Percentiles rank a stretch among this genome's conserved stretches.
Evolutionary conservation across 2,329 filamentous ascomycete species (phyloP).

Genomic region (Tolypocladium pustulatum): DNA sequence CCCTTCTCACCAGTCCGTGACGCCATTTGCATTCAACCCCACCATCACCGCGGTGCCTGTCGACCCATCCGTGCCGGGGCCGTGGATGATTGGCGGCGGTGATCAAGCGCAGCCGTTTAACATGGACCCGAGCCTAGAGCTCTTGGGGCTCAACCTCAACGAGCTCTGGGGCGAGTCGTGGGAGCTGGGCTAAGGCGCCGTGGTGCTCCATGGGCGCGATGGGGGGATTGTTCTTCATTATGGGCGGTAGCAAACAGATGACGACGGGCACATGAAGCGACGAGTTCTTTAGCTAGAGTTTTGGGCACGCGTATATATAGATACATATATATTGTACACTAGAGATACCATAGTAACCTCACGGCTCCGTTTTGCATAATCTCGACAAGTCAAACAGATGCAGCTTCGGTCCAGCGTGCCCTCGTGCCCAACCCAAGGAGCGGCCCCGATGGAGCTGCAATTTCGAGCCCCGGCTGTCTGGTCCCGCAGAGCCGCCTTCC

Average conservation of each 20-base stretch:
- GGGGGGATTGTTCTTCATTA: not conserved
- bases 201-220: not conserved
- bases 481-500: too few relatives aligned
- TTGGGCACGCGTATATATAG: slow-evolving; percentile 2
- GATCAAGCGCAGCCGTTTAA: slow-evolving; percentile 30
- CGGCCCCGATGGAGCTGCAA: too few relatives aligned
- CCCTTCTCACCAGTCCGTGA: slow-evolving; percentile 24
- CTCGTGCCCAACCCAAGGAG: too few relatives aligned
- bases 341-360: slow-evolving; percentile 7
- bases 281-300: slow-evolving; percentile 1
- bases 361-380: slow-evolving; percentile 1
- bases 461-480: too few relatives aligned
- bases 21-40: slow-evolving; percentile 28
- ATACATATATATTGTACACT: too few relatives aligned
- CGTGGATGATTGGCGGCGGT: slow-evolving; percentile 21
- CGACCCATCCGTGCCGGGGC: slow-evolving; percentile 21
- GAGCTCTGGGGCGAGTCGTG: slow-evolving; percentile 44
- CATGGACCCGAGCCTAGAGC: slow-evolving; percentile 42
- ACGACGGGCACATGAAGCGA: not conserved
- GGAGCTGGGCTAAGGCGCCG: slow-evolving; percentile 22
- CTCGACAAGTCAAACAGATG: not conserved
- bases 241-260: not conserved
- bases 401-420: not conserved
- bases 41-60: slow-evolving; percentile 23
- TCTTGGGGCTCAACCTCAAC: slow-evolving; percentile 42